Conservation (phyloP, 1,284 basidiomycete species). For the Blastosporella zonata region DNA sequence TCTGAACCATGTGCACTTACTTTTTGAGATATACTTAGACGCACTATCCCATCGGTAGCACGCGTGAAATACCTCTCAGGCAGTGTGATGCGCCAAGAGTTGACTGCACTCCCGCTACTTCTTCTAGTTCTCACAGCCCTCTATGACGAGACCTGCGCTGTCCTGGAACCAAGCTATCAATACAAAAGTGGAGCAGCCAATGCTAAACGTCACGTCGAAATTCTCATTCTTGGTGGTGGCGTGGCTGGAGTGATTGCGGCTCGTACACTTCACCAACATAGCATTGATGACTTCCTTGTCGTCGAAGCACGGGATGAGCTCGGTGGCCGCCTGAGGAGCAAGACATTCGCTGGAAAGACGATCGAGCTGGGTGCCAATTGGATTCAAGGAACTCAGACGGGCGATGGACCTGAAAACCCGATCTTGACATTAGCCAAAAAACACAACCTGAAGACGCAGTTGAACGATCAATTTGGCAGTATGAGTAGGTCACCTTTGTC, state of each 20-base stretch:
- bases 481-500: constrained; percentile 38
- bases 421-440: constrained; percentile 59
- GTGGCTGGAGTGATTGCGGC: constrained; percentile 67
- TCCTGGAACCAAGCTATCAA: background rate
- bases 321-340: constrained; percentile 58
- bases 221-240: constrained; percentile 53
- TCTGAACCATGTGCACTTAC: background rate
- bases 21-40: too few relatives aligned
- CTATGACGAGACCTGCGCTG: background rate
- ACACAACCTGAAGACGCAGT: constrained; percentile 46
- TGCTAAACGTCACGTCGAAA: constrained; percentile 14
- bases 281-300: constrained; percentile 59
- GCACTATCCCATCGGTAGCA: too few relatives aligned
- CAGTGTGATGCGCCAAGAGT: too few relatives aligned
- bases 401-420: constrained; percentile 53
- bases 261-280: constrained; percentile 52
- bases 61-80: too few relatives aligned
- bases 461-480: constrained; percentile 46
- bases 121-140: background rate
- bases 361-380: constrained; percentile 70
- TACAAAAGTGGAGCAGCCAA: background rate
- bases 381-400: constrained; percentile 63
- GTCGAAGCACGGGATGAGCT: constrained; percentile 59
- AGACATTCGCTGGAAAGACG: constrained; percentile 42
- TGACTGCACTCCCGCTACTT: background rate